Base-by-base conservation (phyloP, 2,329 filamentous ascomycete genomes). In the Penicillium sp. region DNA sequence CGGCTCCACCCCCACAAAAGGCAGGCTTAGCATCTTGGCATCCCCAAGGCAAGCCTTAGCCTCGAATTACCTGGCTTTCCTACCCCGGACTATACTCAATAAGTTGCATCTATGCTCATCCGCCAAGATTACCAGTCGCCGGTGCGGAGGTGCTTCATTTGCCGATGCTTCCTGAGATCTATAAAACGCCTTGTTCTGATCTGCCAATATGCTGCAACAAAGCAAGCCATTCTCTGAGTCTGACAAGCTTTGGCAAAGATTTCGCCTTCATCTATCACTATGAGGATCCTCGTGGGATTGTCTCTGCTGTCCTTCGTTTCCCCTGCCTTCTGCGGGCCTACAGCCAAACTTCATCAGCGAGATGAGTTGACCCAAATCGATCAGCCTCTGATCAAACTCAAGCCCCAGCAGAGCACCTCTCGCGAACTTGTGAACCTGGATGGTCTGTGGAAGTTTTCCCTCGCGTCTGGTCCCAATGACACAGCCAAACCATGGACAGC, bases 361-460 rank as follows among this genome's bases (percentile, higher is more conserved):
- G 34, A 36, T 18, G 43, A 36, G 3, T 2, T 27, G 8, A 22
- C 36, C 2, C 27, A 47, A 2, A 10, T 14, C 1, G 43, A 43
- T 18, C 50, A 52, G 3, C 50, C 43, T 3, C 29, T 47, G 29
- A 43, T 52, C 38, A 52, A 52, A 31, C 27, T 52, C n/a, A 47
- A 47, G 34, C 50, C 50, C 1, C 50, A 47, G n/a, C 36, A 27
- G 18, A 52, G 36, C 13, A 13, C 36, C 5, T 47, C 43, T 2
- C 27, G 50, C 45, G 58, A 61, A 1, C 54, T 61, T 16, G 13
- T 61, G 13, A 55, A 29, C 11, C 57, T 61, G 2, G 57, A 61
- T 40, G 58, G 58, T 11, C 42, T 61, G 8, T 61, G 57, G 58
- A 52, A 49, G 14, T 61, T 61, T 18, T 49, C 56, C 2, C 54